A percentile compares a stretch with the other conserved stretches of the same genome.
phyloP scores from a whole-genome alignment of 257 asterid genomes.

The Striga asiatica region DNA sequence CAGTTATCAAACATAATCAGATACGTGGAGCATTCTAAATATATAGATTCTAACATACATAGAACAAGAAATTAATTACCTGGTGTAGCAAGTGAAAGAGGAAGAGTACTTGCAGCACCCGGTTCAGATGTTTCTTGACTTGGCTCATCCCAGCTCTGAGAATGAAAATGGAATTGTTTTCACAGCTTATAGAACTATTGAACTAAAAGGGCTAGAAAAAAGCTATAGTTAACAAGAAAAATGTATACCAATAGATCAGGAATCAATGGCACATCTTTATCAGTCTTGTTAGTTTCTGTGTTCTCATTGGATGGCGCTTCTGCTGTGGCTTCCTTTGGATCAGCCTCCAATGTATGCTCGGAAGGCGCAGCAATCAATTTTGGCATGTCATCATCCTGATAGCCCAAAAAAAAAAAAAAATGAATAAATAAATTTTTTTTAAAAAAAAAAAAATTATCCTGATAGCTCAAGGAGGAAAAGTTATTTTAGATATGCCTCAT shows the following conservation, averaged over 20 bases:
- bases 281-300: constrained; percentile 15
- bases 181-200: not conserved
- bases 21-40: not conserved
- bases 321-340: constrained; percentile 15
- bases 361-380: constrained; percentile 25
- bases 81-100: constrained; percentile 22
- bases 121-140: constrained; percentile 29
- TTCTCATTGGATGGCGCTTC: constrained; percentile 21
- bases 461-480: constrained; percentile 14
- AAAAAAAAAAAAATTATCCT: too few relatives aligned
- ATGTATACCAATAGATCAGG: constrained; percentile 54
- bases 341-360: constrained; percentile 17
- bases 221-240: constrained; percentile 5
- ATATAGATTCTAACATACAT: not conserved
- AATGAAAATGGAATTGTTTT: not conserved
- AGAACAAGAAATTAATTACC: constrained; percentile 23
- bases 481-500: constrained; percentile 9
- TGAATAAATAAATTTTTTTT: too few relatives aligned
- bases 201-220: not conserved
- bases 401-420: too few relatives aligned
- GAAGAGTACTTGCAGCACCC: constrained; percentile 15
- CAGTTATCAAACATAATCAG: not conserved
- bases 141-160: constrained; percentile 55
- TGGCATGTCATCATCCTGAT: constrained; percentile 36
- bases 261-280: constrained; percentile 26